Conservation (phyloP, 257 asterid genomes). For the Solanum verrucosum region DNA sequence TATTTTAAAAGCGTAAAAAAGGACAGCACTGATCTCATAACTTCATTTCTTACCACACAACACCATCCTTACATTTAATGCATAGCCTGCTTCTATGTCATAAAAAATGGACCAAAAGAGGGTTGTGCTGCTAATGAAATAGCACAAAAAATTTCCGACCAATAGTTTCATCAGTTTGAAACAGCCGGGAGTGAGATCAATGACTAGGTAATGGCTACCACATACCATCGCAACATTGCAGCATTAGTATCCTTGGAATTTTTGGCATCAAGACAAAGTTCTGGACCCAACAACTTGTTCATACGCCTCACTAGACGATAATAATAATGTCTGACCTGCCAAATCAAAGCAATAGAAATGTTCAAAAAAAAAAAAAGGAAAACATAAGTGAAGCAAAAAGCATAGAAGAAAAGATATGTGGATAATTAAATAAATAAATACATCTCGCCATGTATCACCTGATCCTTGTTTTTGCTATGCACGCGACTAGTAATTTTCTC, state of each 20-base stretch:
- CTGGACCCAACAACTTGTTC: constrained; percentile 98
- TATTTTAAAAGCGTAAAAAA: neutral
- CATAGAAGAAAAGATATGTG: neutral
- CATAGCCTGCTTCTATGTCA: neutral
- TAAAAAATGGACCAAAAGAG: neutral
- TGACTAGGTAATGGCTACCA: neutral
- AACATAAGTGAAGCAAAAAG: constrained; percentile 6
- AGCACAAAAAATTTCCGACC: neutral
- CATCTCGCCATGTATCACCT: constrained; percentile 30
- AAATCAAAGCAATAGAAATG: constrained; percentile 5
- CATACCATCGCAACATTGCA: constrained; percentile 97
- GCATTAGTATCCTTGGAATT: constrained; percentile 92
- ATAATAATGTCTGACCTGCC: constrained; percentile 90
- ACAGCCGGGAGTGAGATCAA: neutral
- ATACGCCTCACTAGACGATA: constrained; percentile 97
- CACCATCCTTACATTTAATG: neutral
- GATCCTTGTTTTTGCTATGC: constrained; percentile 97
- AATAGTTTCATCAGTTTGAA: neutral
- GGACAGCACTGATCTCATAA: neutral
- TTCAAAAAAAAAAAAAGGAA: neutral
- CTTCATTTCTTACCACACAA: neutral
- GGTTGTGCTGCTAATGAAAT: neutral
- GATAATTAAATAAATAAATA: neutral
- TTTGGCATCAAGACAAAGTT: constrained; percentile 88
- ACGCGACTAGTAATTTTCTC: constrained; percentile 89